Evolutionary conservation across 2,329 filamentous ascomycete species (phyloP), one percentile per base, ranked within the genome.

Genomic region (Hymenoscyphus infarciens): DNA sequence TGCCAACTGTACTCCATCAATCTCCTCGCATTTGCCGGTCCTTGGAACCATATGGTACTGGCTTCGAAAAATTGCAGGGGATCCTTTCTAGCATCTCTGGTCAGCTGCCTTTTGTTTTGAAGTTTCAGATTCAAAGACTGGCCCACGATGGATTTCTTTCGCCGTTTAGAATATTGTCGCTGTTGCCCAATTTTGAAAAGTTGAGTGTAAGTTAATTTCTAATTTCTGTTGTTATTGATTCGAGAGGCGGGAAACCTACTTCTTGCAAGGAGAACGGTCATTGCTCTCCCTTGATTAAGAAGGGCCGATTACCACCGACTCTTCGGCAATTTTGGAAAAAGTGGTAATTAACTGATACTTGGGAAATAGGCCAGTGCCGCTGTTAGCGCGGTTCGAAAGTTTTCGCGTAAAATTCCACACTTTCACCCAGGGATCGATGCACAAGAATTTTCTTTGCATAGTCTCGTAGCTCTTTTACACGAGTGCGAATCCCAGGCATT

Each of bases 141-240:
- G 56, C 86, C 0, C 79, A 81, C 68, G 89, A 89, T 67, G 84
- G 83, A 25, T 85, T 82, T 61, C 77, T 92, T 1, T 77, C 84
- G 13, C 88, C 89, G 0, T 68, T 70, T 0, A 82, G 76, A 1
- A 83, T 85, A 0, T 56, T 77, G 0, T 64, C 71, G 1, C 70
- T 91, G 5, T 66, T 76, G 1, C 75, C 89, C 1, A 71, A 74
- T 3, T 49, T 66, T 0, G 66, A 78, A 0, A 74, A 70, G 56
- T 52, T 74, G 57, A 70, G 56, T 59, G 73, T 52, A 52, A 52
- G 45, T 52, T 25, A 38, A 15, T 52, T 49, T 22, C n/a, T 25
- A 38, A 15, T 52, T 11, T 52, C 8, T 25, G 3, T 11, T 11
- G 6, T 42, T 13, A 25, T 13, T 4, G 39, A 7, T 22, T 7